These are phyloP conservation scores for Cryptosporidium meleagridis DNA, from an alignment of 169 alveolate species.

Conservation along the genomic window DNA sequence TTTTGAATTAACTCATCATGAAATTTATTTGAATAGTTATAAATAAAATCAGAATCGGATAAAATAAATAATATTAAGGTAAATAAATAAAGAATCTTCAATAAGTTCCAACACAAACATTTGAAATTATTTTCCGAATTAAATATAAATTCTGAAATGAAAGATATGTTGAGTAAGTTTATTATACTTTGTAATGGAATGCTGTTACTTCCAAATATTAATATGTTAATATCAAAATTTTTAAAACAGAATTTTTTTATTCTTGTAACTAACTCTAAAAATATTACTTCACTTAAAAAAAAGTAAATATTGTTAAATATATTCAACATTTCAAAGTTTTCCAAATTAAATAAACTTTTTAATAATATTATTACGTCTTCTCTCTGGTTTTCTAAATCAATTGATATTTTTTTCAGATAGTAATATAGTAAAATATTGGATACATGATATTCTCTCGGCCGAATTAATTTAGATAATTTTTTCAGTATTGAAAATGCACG, in stretches of 20 bases:
- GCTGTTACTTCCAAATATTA: background rate
- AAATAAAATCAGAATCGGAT: background rate
- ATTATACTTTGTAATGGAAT: constrained; percentile 21
- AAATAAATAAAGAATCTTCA: background rate
- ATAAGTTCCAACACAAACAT: background rate
- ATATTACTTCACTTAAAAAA: background rate
- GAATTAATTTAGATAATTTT: background rate
- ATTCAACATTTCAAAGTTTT: background rate
- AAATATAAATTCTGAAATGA: background rate
- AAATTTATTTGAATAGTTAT: background rate
- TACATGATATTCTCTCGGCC: constrained; percentile 21
- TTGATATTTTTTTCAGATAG: background rate
- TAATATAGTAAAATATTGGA: constrained; percentile 13
- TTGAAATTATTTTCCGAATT: background rate
- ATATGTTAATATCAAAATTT: background rate
- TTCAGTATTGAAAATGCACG: background rate
- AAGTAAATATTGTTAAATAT: background rate
- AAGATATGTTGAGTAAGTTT: constrained; percentile 7
- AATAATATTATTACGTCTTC: background rate
- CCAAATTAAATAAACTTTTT: background rate
- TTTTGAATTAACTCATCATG: background rate
- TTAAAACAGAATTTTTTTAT: background rate
- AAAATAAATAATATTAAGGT: background rate
- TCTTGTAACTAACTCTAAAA: constrained; percentile 7
- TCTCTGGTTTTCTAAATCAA: background rate